A percentile compares a stretch with the other conserved stretches of the same genome.
Evolutionary conservation across 306 rosid genomes (phyloP).

Genomic region (Dicorynia guianensis): DNA sequence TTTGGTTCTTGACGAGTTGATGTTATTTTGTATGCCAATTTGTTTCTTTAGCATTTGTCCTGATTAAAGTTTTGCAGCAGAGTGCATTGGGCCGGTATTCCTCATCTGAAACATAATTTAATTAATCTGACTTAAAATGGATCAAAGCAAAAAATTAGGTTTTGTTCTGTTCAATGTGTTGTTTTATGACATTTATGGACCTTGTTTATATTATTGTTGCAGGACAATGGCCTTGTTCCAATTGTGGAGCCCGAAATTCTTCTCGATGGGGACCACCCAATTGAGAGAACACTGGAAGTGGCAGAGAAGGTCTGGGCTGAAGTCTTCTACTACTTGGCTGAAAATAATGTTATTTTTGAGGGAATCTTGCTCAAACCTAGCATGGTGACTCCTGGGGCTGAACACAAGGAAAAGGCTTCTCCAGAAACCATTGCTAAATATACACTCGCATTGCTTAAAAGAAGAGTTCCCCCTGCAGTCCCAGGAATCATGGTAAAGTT

Average conservation of each 20-base stretch:
- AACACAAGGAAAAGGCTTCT: conserved; percentile 88
- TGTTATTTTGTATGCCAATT: conserved; percentile 4
- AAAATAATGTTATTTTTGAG: conserved; percentile 91
- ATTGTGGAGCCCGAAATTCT: conserved; percentile 99
- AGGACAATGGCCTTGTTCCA: conserved; percentile 99
- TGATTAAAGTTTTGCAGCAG: background rate
- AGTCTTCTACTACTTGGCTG: conserved; percentile 92
- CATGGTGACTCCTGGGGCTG: conserved; percentile 99
- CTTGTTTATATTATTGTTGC: conserved; percentile 33
- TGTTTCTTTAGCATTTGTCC: conserved; percentile 8
- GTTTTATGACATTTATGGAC: background rate
- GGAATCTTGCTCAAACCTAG: conserved; percentile 99
- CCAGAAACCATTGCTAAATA: conserved; percentile 85
- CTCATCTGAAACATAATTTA: background rate
- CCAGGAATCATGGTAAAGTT: conserved; percentile 95
- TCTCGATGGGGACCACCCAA: conserved; percentile 97
- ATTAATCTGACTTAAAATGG: conserved; percentile 1
- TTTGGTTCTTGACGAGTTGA: conserved; percentile 20
- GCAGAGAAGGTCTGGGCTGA: conserved; percentile 99
- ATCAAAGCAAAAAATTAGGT: background rate
- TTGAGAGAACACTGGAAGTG: conserved; percentile 92
- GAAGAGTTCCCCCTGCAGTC: conserved; percentile 98
- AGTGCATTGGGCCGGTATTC: background rate
- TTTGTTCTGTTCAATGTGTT: conserved; percentile 19
- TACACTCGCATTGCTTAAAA: conserved; percentile 81